Evolutionary conservation across 75 land plant species (phyloP), one percentile per base, ranked within the genome.

Genomic region (Selaginella moellendorffii): DNA sequence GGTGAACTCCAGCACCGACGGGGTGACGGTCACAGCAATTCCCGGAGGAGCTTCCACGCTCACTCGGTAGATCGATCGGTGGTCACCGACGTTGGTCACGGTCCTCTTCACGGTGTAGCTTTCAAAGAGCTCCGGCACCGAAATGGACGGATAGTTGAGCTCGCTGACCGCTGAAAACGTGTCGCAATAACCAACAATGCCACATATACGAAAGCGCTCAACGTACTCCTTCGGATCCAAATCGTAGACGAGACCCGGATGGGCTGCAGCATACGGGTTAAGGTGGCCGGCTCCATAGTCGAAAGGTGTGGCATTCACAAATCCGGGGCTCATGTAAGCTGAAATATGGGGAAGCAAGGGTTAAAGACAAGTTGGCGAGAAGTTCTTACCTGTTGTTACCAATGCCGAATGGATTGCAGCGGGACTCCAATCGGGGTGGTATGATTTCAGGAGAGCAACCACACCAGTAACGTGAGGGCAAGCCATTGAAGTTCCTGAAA

Each of bases 191-290:
- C 74, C 0, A 63, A 52, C 0, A 21, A 9, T 0, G 9, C 89
- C 86, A 14, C 30, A n/a, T 27, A 74, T 54, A 72, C 86, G 80
- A 24, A 76, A 72, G 68, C 71, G 82, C 67, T 68, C 68, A 19
- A 75, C 67, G 63, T 80, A 85, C 30, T 85, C 86, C 0, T n/a
- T 19, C 65, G 63, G 71, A 1, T 74, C 63, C 2, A 80, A 71
- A 42, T 85, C 85, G 62, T 85, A 85, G 24, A 85, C 65, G 0
- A 85, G 78, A 17, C 89, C 89, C 0, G 89, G 89, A 19, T 82
- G 76, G 0, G 73, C 64, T 0, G 89, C 89, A 30, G 64, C 67
- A 18, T 54, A 28, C 0, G 85, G 89, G 24, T 66, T 63, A 9
- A 85, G n/a, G 18, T 85, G 83, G 61, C 89, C 89, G 1, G 89